Evolutionary conservation across 768 basidiomycete species (phyloP), one percentile per base, ranked within the genome.

Genomic region (Coprinopsis marcescibilis): DNA sequence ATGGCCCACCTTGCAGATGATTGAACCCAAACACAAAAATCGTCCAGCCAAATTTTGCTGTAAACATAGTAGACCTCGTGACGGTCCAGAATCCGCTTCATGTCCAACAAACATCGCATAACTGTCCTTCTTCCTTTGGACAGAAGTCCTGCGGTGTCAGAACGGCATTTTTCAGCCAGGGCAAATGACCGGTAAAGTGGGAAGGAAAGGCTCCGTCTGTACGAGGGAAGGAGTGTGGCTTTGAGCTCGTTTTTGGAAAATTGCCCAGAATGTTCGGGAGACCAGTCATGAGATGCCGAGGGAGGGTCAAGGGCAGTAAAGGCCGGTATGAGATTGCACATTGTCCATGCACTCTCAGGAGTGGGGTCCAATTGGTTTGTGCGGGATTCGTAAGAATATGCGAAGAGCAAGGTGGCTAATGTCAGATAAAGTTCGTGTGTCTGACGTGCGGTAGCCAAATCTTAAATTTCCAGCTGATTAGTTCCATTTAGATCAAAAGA

Each of bases 41-140:
- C 89, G 52, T 89, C 83, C 35, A 90, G 54, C 89, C 89, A 93
- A 26, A 90, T 76, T 60, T 88, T 89, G 62, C 78, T 83, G 61
- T 89, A 92, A n/a, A 89, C 71, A 60, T 89, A 90, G 64, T 92
- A 93, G 8, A 86, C 82, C 52, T 89, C 88, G 53, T 89, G 87
- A 55, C 78, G 82, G 56, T 89, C 88, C 52, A 93, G 63, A 39
- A 89, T 80, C 32, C 70, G 61, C 64, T 85, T 89, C 68, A 83
- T 71, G 60, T 80, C 81, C 35, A 93, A 66, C 27, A 92, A 69
- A 56, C 75, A 82, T 54, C 85, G 77, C 45, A 79, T 61, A 19
- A 86, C 69, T 26, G 65, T 68, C 32, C 84, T 75, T 63, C 75
- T 82, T 2, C 89, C 89, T 46, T 67, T 72, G 5, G 62, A 58